Evolutionary conservation across 148 eudicot species (phyloP).

Genomic region (Nepenthes mirabilis): DNA sequence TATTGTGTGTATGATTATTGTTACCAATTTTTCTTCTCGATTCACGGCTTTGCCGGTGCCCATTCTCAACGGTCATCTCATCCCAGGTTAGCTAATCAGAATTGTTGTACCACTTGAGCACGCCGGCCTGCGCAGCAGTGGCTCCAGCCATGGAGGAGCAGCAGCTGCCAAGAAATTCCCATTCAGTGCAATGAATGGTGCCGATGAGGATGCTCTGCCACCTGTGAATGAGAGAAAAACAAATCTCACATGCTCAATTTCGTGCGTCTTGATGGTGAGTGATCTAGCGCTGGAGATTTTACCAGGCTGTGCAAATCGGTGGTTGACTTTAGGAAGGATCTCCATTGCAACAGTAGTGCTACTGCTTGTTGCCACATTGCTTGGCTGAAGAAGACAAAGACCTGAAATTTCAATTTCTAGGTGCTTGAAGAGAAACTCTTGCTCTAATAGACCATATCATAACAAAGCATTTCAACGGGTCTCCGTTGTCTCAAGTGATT

Average conservation of each 20-base stretch:
- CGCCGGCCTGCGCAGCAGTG: conserved; percentile 10
- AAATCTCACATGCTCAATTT: conserved; percentile 5
- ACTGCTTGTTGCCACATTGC: conserved; percentile 32
- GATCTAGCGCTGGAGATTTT: conserved; percentile 52
- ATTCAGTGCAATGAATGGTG: conserved; percentile 27
- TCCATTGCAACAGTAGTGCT: background rate
- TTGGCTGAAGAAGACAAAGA: conserved; percentile 53
- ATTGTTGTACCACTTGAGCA: conserved; percentile 20
- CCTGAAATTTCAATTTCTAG: conserved; percentile 18
- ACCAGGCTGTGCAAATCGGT: conserved; percentile 32
- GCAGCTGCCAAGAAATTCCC: conserved; percentile 20
- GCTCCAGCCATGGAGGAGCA: background rate
- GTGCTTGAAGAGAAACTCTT: conserved; percentile 39
- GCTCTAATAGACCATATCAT: conserved; percentile 46
- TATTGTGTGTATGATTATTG: too few species aligned
- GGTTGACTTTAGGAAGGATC: conserved; percentile 52
- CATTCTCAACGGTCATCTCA: too few species aligned
- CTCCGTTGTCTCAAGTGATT: conserved; percentile 32
- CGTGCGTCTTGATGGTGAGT: conserved; percentile 38
- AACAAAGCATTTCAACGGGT: conserved; percentile 67
- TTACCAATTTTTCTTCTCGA: too few species aligned
- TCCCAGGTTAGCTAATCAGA: conserved; percentile 22
- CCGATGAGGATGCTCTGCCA: conserved; percentile 4
- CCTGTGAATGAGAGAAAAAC: conserved; percentile 10
- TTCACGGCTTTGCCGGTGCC: too few species aligned